Conservation (phyloP, 257 asterid genomes). For the Primulina eburnea region DNA sequence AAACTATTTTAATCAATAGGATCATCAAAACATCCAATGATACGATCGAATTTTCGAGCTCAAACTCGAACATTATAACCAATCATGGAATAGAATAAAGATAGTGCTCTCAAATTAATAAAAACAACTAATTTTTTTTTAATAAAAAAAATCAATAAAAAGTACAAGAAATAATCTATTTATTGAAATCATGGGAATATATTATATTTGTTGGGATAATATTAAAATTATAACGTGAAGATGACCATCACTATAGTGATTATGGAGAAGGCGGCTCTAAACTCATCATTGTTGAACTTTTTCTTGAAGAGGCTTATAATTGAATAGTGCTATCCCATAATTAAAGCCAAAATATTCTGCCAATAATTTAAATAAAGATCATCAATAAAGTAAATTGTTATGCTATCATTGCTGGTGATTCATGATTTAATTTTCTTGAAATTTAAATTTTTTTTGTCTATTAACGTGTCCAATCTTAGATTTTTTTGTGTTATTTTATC, state of each 20-base stretch:
- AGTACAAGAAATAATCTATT: constrained; percentile 2
- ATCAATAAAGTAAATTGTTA: not conserved
- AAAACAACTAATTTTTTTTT: no score
- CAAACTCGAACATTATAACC: not conserved
- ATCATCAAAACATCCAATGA: no score
- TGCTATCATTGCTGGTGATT: not conserved
- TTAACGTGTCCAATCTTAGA: no score
- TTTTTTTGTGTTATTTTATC: no score
- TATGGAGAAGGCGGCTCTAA: constrained; percentile 35
- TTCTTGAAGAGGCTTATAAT: constrained; percentile 16
- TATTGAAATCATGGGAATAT: constrained; percentile 9
- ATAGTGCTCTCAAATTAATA: not conserved
- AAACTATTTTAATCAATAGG: no score
- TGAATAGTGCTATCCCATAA: constrained; percentile 5
- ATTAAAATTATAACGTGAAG: constrained; percentile 22
- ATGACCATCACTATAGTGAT: constrained; percentile 27
- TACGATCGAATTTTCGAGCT: not conserved
- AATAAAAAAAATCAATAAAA: not conserved
- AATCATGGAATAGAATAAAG: not conserved
- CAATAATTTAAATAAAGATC: not conserved
- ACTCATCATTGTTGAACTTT: constrained; percentile 5
- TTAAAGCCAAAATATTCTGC: constrained; percentile 3
- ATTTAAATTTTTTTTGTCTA: no score
- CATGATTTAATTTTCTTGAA: no score
- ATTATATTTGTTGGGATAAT: not conserved